Evolutionary conservation across 306 rosid genomes (phyloP), one percentile per base, ranked within the genome.

Genomic region (Quercus variabilis): DNA sequence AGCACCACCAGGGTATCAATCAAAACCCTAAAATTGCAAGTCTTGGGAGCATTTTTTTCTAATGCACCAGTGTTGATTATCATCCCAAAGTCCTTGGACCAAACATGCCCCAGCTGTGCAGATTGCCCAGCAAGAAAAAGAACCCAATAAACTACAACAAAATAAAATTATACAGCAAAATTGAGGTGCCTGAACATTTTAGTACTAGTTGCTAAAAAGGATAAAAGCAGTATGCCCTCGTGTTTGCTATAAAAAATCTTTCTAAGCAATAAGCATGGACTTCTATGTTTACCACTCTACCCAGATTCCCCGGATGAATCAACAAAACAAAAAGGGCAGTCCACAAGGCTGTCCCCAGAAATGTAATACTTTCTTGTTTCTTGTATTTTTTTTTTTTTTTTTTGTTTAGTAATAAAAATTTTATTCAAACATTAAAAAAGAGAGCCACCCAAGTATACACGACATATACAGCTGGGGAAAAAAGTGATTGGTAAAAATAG

Each of bases 321-420:
- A 21, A 71, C 55, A 30, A 81, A 74, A 51, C 26, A 55, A 4
- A 56, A 79, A 25, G 46, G n/a, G 63, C 20, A 73, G 83, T 67
- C 51, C 33, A 75, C 26, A 25, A 18, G 51, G 46, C 41, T 75
- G 51, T 65, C 70, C 56, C 18, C 31, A 65, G 31, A 18, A 28
- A 18, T 55, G 79, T 55, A 35, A 71, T 28, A 19, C 33, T 10
- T 15, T 52, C 11, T 49, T 17, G 46, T 72, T 23, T 25, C 43
- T 38, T 38, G 0, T 6, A 0, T 30, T 30, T 26, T 26, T 26
- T 2, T 26, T 26, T 35, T 1, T 38, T 6, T 6, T 35, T 1
- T 38, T 38, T 38, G 46, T 41, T 41, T 0, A 38, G 3, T 38
- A 8, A 2, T 41, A 8, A 41, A 41, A 41, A 7, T 41, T 41